Base-by-base conservation (phyloP, 2,329 filamentous ascomycete species). In the Boeremia exigua region DNA sequence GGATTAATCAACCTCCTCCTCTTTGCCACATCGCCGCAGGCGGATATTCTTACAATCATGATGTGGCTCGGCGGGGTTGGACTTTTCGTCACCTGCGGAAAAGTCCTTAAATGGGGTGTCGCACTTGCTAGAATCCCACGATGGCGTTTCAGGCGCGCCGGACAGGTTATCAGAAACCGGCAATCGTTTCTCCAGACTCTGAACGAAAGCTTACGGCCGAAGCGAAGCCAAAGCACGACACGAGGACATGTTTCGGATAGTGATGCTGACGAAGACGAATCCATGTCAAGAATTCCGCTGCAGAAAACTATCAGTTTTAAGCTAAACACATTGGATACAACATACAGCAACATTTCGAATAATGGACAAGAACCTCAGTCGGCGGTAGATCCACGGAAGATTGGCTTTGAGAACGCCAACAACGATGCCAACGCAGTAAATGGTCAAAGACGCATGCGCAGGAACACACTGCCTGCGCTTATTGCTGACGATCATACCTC, bases 121-220 rank as follows among this genome's bases (percentile, higher is more conserved):
- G 84, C 88, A 25, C 79, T 99, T 58, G 93, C 94, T 46, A 84
- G 94, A 54, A 91, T 98, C 15, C 95, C 95, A 2, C 92, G 87
- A 66, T 97, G 94, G 92, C 90, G 93, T 38, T 93, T 98, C 67
- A 84, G 86, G 65, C 85, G 87, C 51, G 78, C 81, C 11, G 78
- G 78, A 3, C 75, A 77, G 27, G 71, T 78, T 17, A 75, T 77
- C 32, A 74, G 72, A 60, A 75, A 77, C 46, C 74, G 72, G 17
- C 77, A 78, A 48, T 77, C 75, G 6, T 78, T 82, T 29, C 60
- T 81, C 7, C 71, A 78, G 49, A 69, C 74, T 0, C 63, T 81
- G 5, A 75, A 75, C 12, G 66, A 78, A 25, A 71, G 65, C 37
- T 48, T 79, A 9, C 61, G 60, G 10, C 45, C 74, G 54, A 61